Evolutionary conservation across 495 filamentous ascomycete genomes (phyloP).

Genomic region (Daldinia concentrica): DNA sequence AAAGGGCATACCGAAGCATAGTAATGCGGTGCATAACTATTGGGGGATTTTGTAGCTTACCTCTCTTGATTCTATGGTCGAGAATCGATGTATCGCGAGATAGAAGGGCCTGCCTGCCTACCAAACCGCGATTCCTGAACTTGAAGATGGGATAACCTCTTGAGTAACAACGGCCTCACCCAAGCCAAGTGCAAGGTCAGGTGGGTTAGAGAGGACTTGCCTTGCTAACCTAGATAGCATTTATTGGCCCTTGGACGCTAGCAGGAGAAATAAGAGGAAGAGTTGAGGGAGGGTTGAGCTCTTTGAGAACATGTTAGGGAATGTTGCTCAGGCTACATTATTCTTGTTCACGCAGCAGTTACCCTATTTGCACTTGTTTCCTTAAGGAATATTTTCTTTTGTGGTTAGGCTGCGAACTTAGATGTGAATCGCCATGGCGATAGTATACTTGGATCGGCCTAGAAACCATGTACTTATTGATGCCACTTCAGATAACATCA

Average conservation of each 20-base stretch:
- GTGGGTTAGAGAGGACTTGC: neutral
- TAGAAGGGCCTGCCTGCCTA: neutral
- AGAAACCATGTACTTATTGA: neutral
- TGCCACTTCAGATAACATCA: neutral
- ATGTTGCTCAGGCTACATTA: neutral
- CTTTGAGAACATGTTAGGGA: neutral
- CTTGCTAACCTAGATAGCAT: neutral
- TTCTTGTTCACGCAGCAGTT: neutral
- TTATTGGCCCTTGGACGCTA: neutral
- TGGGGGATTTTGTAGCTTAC: neutral
- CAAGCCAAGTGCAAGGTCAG: neutral
- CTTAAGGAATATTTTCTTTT: neutral
- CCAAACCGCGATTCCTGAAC: neutral
- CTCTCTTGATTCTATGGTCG: neutral
- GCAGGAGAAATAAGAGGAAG: neutral
- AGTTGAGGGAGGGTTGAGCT: neutral
- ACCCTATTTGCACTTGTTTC: neutral
- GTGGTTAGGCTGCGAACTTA: neutral
- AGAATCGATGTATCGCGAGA: neutral
- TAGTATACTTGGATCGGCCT: neutral
- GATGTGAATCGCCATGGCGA: neutral
- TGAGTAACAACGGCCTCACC: neutral
- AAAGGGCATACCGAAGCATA: neutral
- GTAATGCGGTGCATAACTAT: neutral
- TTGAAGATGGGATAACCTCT: neutral